phyloP scores from a whole-genome alignment of 441 rosid genomes.

The Macaranga tanarius region DNA sequence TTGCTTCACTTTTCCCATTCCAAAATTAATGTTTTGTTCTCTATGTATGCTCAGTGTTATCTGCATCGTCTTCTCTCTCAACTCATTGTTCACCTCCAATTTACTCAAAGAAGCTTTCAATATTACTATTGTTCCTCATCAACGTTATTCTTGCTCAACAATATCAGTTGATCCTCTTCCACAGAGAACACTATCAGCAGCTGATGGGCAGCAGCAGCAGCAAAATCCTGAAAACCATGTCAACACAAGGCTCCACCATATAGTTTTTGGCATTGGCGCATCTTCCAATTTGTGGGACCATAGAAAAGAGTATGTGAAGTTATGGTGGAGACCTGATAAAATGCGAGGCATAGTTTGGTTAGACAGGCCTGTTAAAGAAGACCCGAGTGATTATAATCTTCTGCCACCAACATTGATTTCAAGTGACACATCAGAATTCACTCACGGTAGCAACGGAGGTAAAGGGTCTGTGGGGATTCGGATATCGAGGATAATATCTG shows the following conservation, averaged over 20 bases:
- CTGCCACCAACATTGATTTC: constrained; percentile 68
- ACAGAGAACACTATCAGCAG: neutral
- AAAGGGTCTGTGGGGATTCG: constrained; percentile 72
- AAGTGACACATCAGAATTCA: constrained; percentile 56
- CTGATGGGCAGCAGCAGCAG: neutral
- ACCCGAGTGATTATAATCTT: constrained; percentile 14
- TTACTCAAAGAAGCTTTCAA: no score
- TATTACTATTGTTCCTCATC: no score
- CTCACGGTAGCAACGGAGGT: constrained; percentile 56
- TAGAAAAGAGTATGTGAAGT: constrained; percentile 73
- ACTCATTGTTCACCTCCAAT: no score
- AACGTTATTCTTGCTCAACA: no score
- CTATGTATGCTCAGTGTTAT: no score
- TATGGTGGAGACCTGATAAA: constrained; percentile 62
- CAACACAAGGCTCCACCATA: constrained; percentile 44
- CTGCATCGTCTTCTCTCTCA: no score
- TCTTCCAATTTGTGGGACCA: constrained; percentile 71
- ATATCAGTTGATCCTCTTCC: no score
- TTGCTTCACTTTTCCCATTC: no score
- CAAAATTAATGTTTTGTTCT: no score
- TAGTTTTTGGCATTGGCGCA: constrained; percentile 84
- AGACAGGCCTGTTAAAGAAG: constrained; percentile 42
- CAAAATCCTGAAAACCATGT: constrained; percentile 11
- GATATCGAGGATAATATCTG: constrained; percentile 77
- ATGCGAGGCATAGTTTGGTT: constrained; percentile 88